A percentile compares a stretch with the other conserved stretches of the same genome.
These are phyloP conservation scores for Barnettozyma hawaiiensis DNA, from an alignment of 1,139 yeast genomes.

Conservation along the genomic window DNA sequence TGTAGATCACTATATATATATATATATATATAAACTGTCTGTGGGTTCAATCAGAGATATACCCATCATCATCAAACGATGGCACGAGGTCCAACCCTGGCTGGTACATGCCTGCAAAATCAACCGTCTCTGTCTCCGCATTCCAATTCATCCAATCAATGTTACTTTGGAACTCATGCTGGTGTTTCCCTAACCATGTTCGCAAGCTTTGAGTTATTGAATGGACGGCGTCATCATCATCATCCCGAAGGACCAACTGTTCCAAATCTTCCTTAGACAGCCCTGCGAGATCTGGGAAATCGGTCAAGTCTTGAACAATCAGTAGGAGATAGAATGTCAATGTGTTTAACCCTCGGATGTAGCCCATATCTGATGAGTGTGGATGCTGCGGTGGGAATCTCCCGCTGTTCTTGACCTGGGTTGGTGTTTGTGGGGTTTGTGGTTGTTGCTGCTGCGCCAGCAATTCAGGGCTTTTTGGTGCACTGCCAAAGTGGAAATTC, in stretches of 20 bases:
- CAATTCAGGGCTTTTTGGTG: conserved; percentile 1
- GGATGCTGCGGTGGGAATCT: conserved; percentile 68
- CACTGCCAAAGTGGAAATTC: background rate
- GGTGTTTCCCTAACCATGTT: conserved; percentile 19
- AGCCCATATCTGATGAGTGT: conserved; percentile 69
- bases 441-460: conserved; percentile 5
- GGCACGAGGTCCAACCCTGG: conserved; percentile 21
- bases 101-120: conserved; percentile 13
- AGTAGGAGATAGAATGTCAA: conserved; percentile 55
- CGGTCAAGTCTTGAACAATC: conserved; percentile 47
- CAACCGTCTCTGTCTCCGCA: background rate
- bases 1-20: too few relatives aligned
- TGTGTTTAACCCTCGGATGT: conserved; percentile 71
- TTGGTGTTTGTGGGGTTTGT: conserved; percentile 2
- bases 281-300: conserved; percentile 9
- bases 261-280: conserved; percentile 1
- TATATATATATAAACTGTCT: too few relatives aligned
- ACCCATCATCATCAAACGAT: conserved; percentile 21
- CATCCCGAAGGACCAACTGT: too few relatives aligned
- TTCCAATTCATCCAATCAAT: conserved; percentile 40
- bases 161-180: conserved; percentile 13
- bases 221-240: conserved; percentile 16
- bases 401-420: conserved; percentile 15
- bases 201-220: conserved; percentile 28
- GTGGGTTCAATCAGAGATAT: conserved; percentile 24